Conservation (phyloP, 345 rosid species). For the Populus simonii region DNA sequence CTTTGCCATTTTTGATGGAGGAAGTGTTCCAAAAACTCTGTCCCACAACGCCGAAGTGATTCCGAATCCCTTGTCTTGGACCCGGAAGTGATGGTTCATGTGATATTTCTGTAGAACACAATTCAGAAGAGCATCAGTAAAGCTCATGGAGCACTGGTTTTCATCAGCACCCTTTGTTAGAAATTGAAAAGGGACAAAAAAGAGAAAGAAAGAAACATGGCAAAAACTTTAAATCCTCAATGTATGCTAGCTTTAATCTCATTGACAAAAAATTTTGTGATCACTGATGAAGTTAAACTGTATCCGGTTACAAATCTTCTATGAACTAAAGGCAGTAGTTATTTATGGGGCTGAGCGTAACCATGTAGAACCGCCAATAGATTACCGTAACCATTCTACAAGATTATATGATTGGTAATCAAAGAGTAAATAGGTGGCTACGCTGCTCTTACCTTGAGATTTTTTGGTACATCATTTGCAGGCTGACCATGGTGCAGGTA, state of each 20-base stretch:
- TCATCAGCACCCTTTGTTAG: too few relatives aligned
- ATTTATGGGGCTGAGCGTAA: not conserved
- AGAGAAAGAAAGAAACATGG: not conserved
- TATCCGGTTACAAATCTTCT: not conserved
- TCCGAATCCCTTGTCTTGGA: slow-evolving; percentile 83
- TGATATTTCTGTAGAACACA: slow-evolving; percentile 71
- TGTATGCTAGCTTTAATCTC: not conserved
- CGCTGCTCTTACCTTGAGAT: slow-evolving; percentile 60
- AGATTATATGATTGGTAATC: not conserved
- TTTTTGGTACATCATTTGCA: slow-evolving; percentile 42
- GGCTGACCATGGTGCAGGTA: slow-evolving; percentile 97
- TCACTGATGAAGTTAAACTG: not conserved
- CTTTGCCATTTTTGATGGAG: slow-evolving; percentile 26
- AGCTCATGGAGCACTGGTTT: not conserved
- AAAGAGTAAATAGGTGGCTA: not conserved
- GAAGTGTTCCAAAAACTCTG: slow-evolving; percentile 80
- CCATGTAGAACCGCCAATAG: not conserved
- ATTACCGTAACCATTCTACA: not conserved
- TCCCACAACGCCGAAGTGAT: slow-evolving; percentile 93
- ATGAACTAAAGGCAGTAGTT: not conserved
- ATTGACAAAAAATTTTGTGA: not conserved
- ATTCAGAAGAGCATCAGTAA: not conserved
- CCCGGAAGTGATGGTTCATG: slow-evolving; percentile 90
- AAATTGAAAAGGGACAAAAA: too few relatives aligned
- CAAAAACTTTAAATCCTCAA: not conserved